Evolutionary conservation across 495 filamentous ascomycete species (phyloP), one percentile per base, ranked within the genome.

Genomic region (Xeromyces bisporus): DNA sequence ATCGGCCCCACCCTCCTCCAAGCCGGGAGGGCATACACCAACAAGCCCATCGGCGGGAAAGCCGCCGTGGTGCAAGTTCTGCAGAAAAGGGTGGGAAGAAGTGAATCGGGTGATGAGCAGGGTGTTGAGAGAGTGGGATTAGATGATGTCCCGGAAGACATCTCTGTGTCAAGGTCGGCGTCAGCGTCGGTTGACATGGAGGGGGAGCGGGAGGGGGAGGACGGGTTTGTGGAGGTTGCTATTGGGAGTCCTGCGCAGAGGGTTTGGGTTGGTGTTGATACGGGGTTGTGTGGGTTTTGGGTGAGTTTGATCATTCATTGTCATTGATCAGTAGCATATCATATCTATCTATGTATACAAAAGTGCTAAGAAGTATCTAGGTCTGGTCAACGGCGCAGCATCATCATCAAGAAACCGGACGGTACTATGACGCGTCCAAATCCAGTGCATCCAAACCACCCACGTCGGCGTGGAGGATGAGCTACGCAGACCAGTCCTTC

Each of bases 201-300:
- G n/a, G n/a, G n/a, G n/a, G n/a, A n/a, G n/a, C n/a, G n/a, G n/a
- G n/a, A n/a, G n/a, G n/a, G n/a, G n/a, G n/a, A n/a, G n/a, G 51
- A 69, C 58, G 83, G 82, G 41, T 63, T 85, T 20, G 77, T 69
- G 29, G 56, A 66, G 30, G 67, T 85, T 25, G 36, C 45, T 4
- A 75, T 85, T 40, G 80, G 80, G 17, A 77, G 70, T 1, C 77
- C 77, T 7, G 55, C 60, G 2, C 77, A 85, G 59, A 73, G 51
- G 23, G 31, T 82, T 34, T 66, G 56, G 29, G 45, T 85, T 28
- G 73, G 83, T 45, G 81, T 85, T 40, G 79, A 87, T 51, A 82
- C 79, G 17, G 80, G 77, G 7, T 80, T 75, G 26, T 62, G 74
- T 5, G 79, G 84, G 63, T 60, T 83, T 23, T 87, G 77, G 80